These are phyloP conservation scores for Talaromyces sp. DNA, from an alignment of 2,329 filamentous ascomycete species.

Conservation along the genomic window DNA sequence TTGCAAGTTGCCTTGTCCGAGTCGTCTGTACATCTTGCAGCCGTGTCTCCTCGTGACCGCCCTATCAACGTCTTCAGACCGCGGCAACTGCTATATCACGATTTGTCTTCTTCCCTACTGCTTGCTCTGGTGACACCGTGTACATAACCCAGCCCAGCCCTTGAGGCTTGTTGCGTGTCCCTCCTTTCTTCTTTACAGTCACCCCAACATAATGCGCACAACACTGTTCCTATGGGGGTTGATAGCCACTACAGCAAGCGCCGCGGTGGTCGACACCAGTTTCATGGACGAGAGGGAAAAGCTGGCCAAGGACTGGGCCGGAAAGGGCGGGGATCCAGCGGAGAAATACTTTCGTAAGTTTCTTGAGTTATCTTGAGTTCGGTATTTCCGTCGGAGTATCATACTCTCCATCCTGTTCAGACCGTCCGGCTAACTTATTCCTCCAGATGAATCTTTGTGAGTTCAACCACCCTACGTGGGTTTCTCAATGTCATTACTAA, in stretches of 20 bases:
- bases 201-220: not conserved
- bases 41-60: not conserved
- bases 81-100: not conserved
- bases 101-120: not conserved
- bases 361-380: not conserved
- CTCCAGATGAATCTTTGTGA: constrained; percentile 45
- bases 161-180: not conserved
- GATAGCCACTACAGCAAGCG: constrained; percentile 3
- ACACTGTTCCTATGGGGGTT: constrained; percentile 8
- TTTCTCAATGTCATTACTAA: not conserved
- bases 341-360: constrained; percentile 52
- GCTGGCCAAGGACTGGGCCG: constrained; percentile 40
- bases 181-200: not conserved
- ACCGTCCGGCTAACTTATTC: constrained; percentile 10
- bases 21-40: not conserved
- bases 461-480: constrained; percentile 15
- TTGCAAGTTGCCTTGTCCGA: not conserved
- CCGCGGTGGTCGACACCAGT: constrained; percentile 33
- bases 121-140: not conserved
- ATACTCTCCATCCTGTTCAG: not conserved
- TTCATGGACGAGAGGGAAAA: constrained; percentile 44
- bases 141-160: not conserved
- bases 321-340: constrained; percentile 36
- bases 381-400: constrained; percentile 2
- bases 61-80: not conserved